phyloP scores from a whole-genome alignment of 2,329 filamentous ascomycete genomes.

The Venturia aucupariae region DNA sequence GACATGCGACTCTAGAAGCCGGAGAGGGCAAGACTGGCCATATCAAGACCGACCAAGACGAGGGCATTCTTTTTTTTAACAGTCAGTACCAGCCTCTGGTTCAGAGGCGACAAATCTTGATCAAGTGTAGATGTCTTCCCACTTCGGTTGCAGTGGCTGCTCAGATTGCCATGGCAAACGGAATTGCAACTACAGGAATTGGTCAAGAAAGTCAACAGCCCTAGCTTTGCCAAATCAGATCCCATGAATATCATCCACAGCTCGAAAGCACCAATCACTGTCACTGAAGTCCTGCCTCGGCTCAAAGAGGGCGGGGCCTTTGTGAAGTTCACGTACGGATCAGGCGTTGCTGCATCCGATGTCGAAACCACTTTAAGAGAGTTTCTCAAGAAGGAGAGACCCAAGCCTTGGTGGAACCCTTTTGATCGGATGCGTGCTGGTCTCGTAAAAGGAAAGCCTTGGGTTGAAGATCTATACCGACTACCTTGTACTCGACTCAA shows the following conservation, averaged over 20 bases:
- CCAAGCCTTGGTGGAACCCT: conserved; percentile 87
- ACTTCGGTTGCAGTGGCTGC: conserved; percentile 58
- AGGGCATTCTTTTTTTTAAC: conserved; percentile 83
- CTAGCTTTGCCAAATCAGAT: conserved; percentile 44
- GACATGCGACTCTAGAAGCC: conserved; percentile 26
- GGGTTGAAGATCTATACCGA: conserved; percentile 86
- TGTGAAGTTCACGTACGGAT: conserved; percentile 65
- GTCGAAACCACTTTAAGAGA: conserved; percentile 53
- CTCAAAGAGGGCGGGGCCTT: conserved; percentile 90
- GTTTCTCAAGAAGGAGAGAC: conserved; percentile 57
- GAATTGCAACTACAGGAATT: conserved; percentile 41
- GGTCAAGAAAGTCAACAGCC: conserved; percentile 36
- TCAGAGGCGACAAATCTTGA: not conserved
- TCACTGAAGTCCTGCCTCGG: conserved; percentile 74
- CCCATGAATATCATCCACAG: conserved; percentile 46
- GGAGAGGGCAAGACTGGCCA: conserved; percentile 67
- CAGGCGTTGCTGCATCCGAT: conserved; percentile 37
- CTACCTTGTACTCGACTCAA: conserved; percentile 67
- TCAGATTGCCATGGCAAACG: conserved; percentile 42
- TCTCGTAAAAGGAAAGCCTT: conserved; percentile 74
- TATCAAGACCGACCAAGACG: conserved; percentile 64
- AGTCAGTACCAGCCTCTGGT: conserved; percentile 42
- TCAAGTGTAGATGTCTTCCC: conserved; percentile 65
- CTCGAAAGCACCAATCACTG: conserved; percentile 58
- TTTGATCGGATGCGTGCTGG: conserved; percentile 61